These are phyloP conservation scores for Phytophthora palmivora DNA, from an alignment of 352 stramenopile genomes.

Conservation along the genomic window DNA sequence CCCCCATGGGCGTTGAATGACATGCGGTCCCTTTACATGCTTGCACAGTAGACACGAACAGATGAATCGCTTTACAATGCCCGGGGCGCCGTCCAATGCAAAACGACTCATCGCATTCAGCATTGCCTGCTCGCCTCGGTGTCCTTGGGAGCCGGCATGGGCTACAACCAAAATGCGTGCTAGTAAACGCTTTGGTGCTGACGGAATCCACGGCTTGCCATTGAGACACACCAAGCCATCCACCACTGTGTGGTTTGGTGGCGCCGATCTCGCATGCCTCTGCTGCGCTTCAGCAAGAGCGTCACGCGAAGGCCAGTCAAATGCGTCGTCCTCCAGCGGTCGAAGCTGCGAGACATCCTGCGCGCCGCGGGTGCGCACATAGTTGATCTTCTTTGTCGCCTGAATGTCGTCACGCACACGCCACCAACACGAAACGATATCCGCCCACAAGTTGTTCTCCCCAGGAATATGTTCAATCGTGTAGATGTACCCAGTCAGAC, in stretches of 20 bases:
- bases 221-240: background rate
- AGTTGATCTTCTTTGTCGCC: too few species aligned
- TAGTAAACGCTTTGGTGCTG: background rate
- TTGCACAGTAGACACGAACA: background rate
- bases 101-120: too few species aligned
- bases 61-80: background rate
- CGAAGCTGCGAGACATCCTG: too few species aligned
- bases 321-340: too few species aligned
- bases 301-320: too few species aligned
- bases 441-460: background rate
- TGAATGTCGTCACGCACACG: too few species aligned
- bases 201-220: background rate
- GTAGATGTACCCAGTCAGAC: too few species aligned
- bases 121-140: too few species aligned
- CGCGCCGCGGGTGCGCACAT: background rate
- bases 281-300: too few species aligned
- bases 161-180: background rate
- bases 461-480: background rate
- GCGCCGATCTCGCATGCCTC: too few species aligned
- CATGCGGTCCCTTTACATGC: background rate
- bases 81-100: too few species aligned
- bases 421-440: background rate
- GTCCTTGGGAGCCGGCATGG: background rate
- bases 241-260: background rate
- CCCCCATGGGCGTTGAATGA: background rate